Conservation (phyloP, 768 basidiomycete genomes). For the Kwoniella pini region DNA sequence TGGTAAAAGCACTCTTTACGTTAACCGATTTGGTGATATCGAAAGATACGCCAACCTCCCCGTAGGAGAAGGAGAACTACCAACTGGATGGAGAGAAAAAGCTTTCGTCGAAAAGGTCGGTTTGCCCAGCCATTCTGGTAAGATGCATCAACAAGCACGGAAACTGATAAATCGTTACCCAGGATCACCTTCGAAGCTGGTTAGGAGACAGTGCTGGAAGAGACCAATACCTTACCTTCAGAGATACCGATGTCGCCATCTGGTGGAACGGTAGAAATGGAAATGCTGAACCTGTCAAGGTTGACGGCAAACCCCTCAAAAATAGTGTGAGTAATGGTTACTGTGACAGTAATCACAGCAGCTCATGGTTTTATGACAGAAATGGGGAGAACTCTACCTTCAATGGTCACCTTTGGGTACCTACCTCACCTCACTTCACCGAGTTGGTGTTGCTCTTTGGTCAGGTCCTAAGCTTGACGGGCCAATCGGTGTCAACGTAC, state of each 20-base stretch:
- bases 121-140: too few species aligned
- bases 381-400: constrained; percentile 95
- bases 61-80: constrained; percentile 48
- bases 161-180: constrained; percentile 32
- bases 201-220: constrained; percentile 86
- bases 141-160: too few species aligned
- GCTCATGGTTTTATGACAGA: constrained; percentile 58
- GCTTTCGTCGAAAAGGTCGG: constrained; percentile 45
- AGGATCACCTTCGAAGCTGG: constrained; percentile 97
- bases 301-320: constrained; percentile 57
- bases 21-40: constrained; percentile 87
- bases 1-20: constrained; percentile 79
- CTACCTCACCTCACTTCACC: constrained; percentile 88
- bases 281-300: constrained; percentile 42
- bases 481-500: constrained; percentile 59
- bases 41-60: constrained; percentile 72
- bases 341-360: not conserved
- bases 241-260: constrained; percentile 85
- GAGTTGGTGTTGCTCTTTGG: constrained; percentile 94
- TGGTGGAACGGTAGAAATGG: constrained; percentile 89
- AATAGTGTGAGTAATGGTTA: constrained; percentile 66
- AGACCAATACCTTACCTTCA: constrained; percentile 93
- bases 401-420: constrained; percentile 97
- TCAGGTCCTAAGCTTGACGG: constrained; percentile 63
- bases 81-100: constrained; percentile 51